These are phyloP conservation scores for Anethum foeniculum DNA, from an alignment of 140 eudicot species.

Conservation along the genomic window DNA sequence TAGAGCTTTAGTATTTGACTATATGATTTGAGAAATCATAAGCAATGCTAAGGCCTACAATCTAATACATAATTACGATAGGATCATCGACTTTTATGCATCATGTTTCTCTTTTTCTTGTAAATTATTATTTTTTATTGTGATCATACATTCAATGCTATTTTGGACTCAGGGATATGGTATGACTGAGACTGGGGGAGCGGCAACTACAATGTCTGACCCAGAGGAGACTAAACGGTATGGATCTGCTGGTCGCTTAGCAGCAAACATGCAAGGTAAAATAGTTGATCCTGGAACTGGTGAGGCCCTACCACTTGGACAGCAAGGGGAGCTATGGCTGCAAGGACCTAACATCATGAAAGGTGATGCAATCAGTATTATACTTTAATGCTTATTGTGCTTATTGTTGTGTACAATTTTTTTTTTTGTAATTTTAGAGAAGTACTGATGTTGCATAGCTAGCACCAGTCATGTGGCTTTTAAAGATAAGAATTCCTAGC, in stretches of 20 bases:
- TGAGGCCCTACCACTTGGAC: constrained; percentile 69
- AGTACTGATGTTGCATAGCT: not conserved
- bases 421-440: not conserved
- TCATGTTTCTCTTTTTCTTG: not conserved
- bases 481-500: not conserved
- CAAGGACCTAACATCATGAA: constrained; percentile 83
- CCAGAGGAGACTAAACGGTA: constrained; percentile 39
- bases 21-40: not conserved
- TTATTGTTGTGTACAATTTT: no score
- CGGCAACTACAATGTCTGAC: constrained; percentile 33
- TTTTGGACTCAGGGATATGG: constrained; percentile 58
- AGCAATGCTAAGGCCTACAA: not conserved
- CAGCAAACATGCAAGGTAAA: constrained; percentile 55
- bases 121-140: not conserved
- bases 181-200: constrained; percentile 86
- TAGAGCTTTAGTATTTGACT: not conserved
- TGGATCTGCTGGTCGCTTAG: constrained; percentile 82
- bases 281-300: constrained; percentile 82
- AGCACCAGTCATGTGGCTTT: not conserved
- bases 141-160: not conserved
- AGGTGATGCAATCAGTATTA: constrained; percentile 39
- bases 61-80: not conserved
- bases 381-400: not conserved
- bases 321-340: constrained; percentile 81
- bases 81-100: not conserved